These are phyloP conservation scores for Pterocarpus macrocarpus DNA, from an alignment of 306 rosid genomes.

Conservation along the genomic window DNA sequence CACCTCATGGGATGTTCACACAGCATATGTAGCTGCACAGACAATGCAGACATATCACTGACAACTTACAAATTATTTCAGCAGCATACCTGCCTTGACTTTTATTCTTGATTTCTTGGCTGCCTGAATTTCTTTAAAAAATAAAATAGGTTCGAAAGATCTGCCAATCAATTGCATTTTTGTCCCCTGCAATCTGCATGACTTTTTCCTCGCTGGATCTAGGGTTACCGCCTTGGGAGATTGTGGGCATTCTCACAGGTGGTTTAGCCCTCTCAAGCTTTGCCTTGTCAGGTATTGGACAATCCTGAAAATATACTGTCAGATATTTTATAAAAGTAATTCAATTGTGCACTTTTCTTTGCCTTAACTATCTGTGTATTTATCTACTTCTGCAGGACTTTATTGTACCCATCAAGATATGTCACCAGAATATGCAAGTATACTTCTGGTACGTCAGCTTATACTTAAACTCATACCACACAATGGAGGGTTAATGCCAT, in stretches of 20 bases:
- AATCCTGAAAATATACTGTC: slow-evolving; percentile 34
- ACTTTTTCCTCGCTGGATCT: slow-evolving; percentile 94
- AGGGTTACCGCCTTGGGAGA: slow-evolving; percentile 94
- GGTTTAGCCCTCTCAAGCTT: slow-evolving; percentile 98
- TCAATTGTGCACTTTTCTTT: slow-evolving; percentile 32
- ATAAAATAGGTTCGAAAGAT: slow-evolving; percentile 84
- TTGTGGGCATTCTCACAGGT: slow-evolving; percentile 84
- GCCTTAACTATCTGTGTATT: slow-evolving; percentile 32
- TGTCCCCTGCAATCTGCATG: slow-evolving; percentile 98
- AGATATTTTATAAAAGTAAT: slow-evolving; percentile 3
- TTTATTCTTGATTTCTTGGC: slow-evolving; percentile 37
- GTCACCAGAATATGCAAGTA: slow-evolving; percentile 95
- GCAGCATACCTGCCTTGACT: slow-evolving; percentile 22
- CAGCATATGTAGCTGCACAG: slow-evolving; percentile 13
- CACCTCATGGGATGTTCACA: slow-evolving; percentile 35
- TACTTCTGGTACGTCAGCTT: slow-evolving; percentile 74
- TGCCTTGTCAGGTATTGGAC: slow-evolving; percentile 79
- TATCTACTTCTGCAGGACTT: slow-evolving; percentile 71
- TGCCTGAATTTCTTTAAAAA: slow-evolving; percentile 32
- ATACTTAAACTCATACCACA: not conserved
- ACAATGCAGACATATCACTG: not conserved
- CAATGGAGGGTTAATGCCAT: slow-evolving; percentile 20
- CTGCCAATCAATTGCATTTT: slow-evolving; percentile 96
- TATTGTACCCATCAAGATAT: slow-evolving; percentile 98
- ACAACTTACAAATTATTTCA: slow-evolving; percentile 32